Conservation (phyloP, 306 rosid species). For the Dryas alaskensis region DNA sequence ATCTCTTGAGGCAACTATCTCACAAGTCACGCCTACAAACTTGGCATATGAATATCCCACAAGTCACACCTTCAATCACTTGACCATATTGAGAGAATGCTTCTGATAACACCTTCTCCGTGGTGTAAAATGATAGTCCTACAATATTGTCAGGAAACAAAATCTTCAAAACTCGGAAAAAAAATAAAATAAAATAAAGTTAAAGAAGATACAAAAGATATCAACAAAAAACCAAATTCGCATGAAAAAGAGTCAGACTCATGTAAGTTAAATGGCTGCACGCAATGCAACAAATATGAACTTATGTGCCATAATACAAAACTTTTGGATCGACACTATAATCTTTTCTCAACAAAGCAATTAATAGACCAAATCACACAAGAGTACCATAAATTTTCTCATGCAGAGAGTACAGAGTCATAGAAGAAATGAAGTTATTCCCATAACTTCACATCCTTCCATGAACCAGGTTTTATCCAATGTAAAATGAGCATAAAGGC, state of each 20-base stretch:
- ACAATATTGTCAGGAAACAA: conserved; percentile 17
- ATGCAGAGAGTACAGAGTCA: neutral
- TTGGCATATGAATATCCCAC: conserved; percentile 39
- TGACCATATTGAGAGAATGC: conserved; percentile 75
- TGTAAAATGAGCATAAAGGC: neutral
- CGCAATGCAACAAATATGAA: neutral
- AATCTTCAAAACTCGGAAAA: neutral
- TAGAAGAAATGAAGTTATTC: neutral
- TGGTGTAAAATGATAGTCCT: conserved; percentile 76
- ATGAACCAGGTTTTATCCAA: neutral
- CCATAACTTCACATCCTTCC: neutral
- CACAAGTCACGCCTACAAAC: conserved; percentile 68
- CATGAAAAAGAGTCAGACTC: neutral
- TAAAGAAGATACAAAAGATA: neutral
- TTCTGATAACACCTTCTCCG: conserved; percentile 67
- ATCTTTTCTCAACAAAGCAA: neutral
- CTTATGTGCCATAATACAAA: neutral
- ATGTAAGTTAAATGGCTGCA: neutral
- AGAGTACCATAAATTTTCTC: neutral
- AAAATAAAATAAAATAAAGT: neutral
- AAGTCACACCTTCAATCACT: conserved; percentile 82
- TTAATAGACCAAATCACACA: neutral
- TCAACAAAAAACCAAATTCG: neutral
- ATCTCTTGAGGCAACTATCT: conserved; percentile 11
- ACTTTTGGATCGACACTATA: neutral